Base-by-base conservation (phyloP, 192 early-diverging fungal species). In the Backusella mclennaniae region DNA sequence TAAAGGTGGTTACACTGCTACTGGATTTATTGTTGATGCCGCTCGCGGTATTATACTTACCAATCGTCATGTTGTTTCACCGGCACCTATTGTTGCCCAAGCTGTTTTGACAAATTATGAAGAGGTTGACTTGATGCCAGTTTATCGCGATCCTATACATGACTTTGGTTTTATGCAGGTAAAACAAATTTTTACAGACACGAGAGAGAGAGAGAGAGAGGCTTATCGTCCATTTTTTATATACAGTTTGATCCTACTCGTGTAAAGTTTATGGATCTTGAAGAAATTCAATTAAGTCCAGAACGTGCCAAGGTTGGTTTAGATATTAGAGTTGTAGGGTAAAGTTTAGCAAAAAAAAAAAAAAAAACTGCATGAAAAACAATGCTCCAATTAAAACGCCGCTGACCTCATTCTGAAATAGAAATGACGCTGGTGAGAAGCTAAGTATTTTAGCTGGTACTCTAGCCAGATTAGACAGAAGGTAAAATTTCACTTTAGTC, bases 141-240 rank as follows among this genome's bases (percentile, higher is more conserved):
- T 95, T 36, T 95, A 93, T 75, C 90, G 93, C 56, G 93, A 95
- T 73, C 93, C 93, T 0, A 86, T 95, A 46, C 93, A 95, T 78
- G 94, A 95, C 84, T 95, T 94, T 91, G 93, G 93, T 5, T 93
- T 95, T 74, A 83, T 94, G 75, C 84, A 66, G 73, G 78, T 74
- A 75, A 36, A 49, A 49, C 6, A 49, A 6, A 49, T 33, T 56
- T 67, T 35, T 33, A 7, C 29, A 29, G 15, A 17, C 4, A 4
- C n/a, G n/a, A n/a, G n/a, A 8, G 31, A 29, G 15, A 11, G 52
- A 21, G 12, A 59, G 5, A 39, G 1, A 39, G 9, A 39, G 4
- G 44, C 26, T 72, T 4, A 26, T 49, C 42, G 15, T 44, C 3
- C 0, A 42, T 67, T 15, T 11, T 11, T 4, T 39, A 33, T 70